Base-by-base conservation (phyloP, 495 filamentous ascomycete species). In the Penicillium odoratum region DNA sequence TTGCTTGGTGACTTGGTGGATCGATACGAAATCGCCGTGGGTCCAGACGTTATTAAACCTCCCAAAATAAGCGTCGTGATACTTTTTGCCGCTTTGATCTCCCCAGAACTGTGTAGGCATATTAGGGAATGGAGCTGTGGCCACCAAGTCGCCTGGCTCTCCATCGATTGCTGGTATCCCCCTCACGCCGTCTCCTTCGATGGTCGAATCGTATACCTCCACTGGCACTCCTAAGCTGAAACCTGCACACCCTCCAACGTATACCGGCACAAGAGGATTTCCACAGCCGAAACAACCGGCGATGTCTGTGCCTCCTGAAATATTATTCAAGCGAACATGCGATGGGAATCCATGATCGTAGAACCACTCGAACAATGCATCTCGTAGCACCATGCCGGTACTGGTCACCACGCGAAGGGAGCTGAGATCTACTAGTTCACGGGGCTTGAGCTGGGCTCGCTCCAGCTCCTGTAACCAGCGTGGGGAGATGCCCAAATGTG, bases 331-430 rank as follows among this genome's bases (percentile, higher is more conserved):
- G 7, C 88, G 86, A 5, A 83, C 78, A 60, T 74, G 67, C 5
- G 79, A 33, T 0, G 88, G 88, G 65, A 93, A 93, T 10, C 79
- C 90, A 9, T 70, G 68, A 68, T 91, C 88, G 70, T 91, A 92
- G 77, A 92, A 91, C 88, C 88, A 93, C 56, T 89, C 82, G 65
- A 90, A 91, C 29, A 89, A 74, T 30, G 85, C 78, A 43, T 89
- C 81, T 5, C 87, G 81, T 7, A 92, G 80, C 2, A 92, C 88
- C 89, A 92, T 92, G 13, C 89, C 89, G 7, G 89, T 93, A 52
- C 78, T 82, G 13, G 80, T 83, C 16, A 91, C 88, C 13, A 71
- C 64, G 18, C 71, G 69, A 18, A 93, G 76, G 36, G 57, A 69
- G 7, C 77, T 82, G 15, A 92, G 73, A 62, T 91, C 85, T 16